Evolutionary conservation across 2,329 filamentous ascomycete species (phyloP).

Genomic region (Botrytis tulipae): DNA sequence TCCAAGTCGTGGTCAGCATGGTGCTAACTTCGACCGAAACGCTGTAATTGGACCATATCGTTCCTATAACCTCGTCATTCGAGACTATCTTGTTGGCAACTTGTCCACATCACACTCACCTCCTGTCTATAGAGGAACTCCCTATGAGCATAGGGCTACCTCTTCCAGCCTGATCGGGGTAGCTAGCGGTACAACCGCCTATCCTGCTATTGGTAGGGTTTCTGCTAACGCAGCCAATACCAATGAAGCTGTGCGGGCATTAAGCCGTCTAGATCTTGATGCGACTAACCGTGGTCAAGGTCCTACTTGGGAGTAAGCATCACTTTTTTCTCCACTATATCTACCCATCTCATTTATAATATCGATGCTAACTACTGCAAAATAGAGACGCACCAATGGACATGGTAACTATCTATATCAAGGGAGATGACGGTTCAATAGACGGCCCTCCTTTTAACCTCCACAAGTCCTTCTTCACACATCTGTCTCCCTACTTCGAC

Average conservation of each 20-base stretch:
- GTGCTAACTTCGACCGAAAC: neutral
- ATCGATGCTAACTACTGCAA: neutral
- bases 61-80: neutral
- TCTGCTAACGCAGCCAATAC: neutral
- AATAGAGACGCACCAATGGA: neutral
- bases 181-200: neutral
- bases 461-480: conserved; percentile 13
- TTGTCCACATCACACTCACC: no score
- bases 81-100: neutral
- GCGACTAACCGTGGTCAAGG: neutral
- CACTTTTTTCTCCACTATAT: no score
- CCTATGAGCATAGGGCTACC: neutral
- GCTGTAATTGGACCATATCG: neutral
- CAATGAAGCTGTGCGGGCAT: neutral
- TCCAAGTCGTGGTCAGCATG: neutral
- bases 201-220: no score
- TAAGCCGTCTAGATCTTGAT: neutral
- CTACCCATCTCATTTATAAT: no score
- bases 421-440: neutral
- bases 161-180: neutral
- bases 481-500: conserved; percentile 16
- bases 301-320: neutral
- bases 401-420: neutral
- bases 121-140: neutral
- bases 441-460: neutral